Evolutionary conservation across 495 filamentous ascomycete genomes (phyloP).

Genomic region (Choiromyces venosus): DNA sequence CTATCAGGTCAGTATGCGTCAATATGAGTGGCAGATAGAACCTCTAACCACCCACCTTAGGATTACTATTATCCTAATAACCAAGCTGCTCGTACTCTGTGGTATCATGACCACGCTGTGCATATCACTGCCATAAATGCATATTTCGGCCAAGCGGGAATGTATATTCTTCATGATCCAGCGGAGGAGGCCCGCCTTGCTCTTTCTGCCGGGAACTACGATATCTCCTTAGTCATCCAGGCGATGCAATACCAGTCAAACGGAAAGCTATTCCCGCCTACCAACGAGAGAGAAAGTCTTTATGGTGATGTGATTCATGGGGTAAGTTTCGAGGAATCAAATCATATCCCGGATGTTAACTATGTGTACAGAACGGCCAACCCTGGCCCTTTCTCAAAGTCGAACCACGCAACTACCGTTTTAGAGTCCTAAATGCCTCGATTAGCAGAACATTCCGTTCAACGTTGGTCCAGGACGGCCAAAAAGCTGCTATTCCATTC

Average conservation of each 20-base stretch:
- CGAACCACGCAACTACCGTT: conserved; percentile 56
- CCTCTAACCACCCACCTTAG: conserved; percentile 16
- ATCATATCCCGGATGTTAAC: background rate
- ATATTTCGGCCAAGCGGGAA: conserved; percentile 53
- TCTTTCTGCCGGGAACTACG: conserved; percentile 50
- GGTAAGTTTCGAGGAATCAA: conserved; percentile 6
- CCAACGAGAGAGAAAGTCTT: conserved; percentile 45
- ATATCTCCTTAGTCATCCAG: conserved; percentile 50
- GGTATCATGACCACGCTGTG: conserved; percentile 56
- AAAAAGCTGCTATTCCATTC: conserved; percentile 44
- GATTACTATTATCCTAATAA: conserved; percentile 59
- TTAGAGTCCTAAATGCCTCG: conserved; percentile 51
- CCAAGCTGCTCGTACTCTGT: conserved; percentile 50
- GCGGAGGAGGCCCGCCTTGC: conserved; percentile 46
- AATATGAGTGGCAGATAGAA: background rate
- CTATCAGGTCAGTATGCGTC: conserved; percentile 48
- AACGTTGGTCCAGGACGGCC: conserved; percentile 42
- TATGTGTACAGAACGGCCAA: conserved; percentile 48
- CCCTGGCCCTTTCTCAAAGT: conserved; percentile 54
- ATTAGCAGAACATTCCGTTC: conserved; percentile 51
- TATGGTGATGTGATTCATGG: conserved; percentile 54
- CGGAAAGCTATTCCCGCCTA: conserved; percentile 47
- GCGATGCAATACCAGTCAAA: conserved; percentile 50
- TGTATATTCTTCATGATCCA: conserved; percentile 48
- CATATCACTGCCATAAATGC: conserved; percentile 50